These are phyloP conservation scores for Hymenotorrendiella dingleyae DNA, from an alignment of 2,329 filamentous ascomycete species.

Conservation along the genomic window DNA sequence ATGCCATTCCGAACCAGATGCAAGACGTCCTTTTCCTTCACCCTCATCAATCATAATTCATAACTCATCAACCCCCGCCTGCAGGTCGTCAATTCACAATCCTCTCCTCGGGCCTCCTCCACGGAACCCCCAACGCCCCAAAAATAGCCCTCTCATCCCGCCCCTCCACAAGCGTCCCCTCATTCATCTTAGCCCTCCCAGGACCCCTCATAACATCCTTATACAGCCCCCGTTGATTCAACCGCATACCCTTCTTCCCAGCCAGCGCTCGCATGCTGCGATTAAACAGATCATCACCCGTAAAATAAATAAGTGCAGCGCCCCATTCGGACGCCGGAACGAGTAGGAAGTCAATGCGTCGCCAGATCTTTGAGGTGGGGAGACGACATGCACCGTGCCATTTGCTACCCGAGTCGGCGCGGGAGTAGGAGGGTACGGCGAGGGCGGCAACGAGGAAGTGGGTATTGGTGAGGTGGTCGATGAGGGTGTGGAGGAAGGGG, in stretches of 20 bases:
- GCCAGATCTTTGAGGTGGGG: constrained; percentile 56
- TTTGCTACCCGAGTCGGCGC: constrained; percentile 54
- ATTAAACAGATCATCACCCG: constrained; percentile 93
- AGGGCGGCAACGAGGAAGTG: constrained; percentile 67
- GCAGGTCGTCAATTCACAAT: constrained; percentile 50
- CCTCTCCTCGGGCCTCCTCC: constrained; percentile 70
- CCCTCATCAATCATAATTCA: too few relatives aligned
- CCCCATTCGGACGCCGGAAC: constrained; percentile 76
- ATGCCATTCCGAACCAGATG: neutral
- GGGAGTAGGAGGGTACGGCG: constrained; percentile 41
- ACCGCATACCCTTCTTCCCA: constrained; percentile 70
- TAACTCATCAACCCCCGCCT: neutral
- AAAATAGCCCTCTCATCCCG: constrained; percentile 75
- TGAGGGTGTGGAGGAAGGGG: constrained; percentile 55
- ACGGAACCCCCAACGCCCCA: constrained; percentile 73
- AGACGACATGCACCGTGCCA: constrained; percentile 84
- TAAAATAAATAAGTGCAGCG: constrained; percentile 89
- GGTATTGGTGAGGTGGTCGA: constrained; percentile 51
- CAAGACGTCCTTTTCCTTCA: neutral
- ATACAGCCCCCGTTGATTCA: constrained; percentile 81
- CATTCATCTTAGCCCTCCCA: constrained; percentile 53
- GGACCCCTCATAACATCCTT: constrained; percentile 59
- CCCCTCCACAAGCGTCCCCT: constrained; percentile 68
- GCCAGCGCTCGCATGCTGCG: constrained; percentile 76
- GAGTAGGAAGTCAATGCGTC: constrained; percentile 77